These are phyloP conservation scores for Cladophialophora bantiana DNA, from an alignment of 2,329 filamentous ascomycete species.

Conservation along the genomic window DNA sequence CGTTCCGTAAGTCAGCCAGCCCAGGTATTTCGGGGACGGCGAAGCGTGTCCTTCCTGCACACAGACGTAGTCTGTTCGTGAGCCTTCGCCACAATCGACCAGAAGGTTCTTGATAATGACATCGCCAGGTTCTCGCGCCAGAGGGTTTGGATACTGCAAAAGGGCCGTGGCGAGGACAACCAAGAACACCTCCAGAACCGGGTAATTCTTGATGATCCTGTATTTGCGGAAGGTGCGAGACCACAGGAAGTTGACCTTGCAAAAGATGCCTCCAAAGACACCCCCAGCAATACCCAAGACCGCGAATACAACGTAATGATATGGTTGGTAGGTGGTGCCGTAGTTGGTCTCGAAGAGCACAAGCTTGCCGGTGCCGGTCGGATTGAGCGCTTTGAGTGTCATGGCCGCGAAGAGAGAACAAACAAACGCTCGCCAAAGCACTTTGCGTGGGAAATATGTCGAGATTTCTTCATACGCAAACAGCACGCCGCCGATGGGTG, in stretches of 20 bases:
- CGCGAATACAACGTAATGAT: conserved; percentile 65
- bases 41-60: conserved; percentile 51
- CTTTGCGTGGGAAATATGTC: conserved; percentile 66
- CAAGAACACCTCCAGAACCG: conserved; percentile 63
- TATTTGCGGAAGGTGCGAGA: conserved; percentile 62
- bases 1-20: conserved; percentile 61
- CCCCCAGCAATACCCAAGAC: conserved; percentile 65
- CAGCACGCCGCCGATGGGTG: conserved; percentile 67
- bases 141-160: conserved; percentile 63
- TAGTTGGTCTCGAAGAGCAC: conserved; percentile 68
- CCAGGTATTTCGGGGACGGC: conserved; percentile 53
- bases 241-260: conserved; percentile 65
- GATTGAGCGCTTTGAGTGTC: conserved; percentile 64
- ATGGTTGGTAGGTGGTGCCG: conserved; percentile 60
- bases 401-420: conserved; percentile 65
- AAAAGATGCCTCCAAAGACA: conserved; percentile 66
- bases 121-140: conserved; percentile 64
- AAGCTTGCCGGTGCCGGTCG: conserved; percentile 65
- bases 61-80: conserved; percentile 58
- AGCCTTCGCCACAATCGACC: conserved; percentile 58
- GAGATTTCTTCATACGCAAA: conserved; percentile 68
- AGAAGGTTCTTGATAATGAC: conserved; percentile 64
- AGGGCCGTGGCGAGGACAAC: conserved; percentile 62
- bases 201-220: conserved; percentile 61
- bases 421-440: conserved; percentile 66